Conservation (phyloP, 306 rosid species). For the Potentilla sterilis region DNA sequence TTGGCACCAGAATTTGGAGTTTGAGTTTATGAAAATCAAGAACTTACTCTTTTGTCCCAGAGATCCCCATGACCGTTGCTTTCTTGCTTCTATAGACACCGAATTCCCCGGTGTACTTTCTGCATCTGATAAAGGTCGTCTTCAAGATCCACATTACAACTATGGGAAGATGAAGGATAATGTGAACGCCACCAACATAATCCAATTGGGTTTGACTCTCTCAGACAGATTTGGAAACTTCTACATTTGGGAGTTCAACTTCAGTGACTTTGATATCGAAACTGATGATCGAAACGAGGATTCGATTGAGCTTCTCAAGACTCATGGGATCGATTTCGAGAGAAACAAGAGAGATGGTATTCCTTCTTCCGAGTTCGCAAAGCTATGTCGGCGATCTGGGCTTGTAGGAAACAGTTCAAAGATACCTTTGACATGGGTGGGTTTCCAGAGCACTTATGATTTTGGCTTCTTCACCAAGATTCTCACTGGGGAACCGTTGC, state of each 20-base stretch:
- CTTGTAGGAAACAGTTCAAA: not conserved
- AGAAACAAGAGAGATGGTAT: not conserved
- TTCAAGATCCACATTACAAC: not conserved
- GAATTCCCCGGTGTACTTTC: slow-evolving; percentile 22
- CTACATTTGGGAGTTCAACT: slow-evolving; percentile 20
- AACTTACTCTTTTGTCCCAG: not conserved
- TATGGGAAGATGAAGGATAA: slow-evolving; percentile 8
- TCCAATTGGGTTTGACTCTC: slow-evolving; percentile 6
- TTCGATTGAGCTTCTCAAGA: not conserved
- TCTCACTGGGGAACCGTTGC: not conserved
- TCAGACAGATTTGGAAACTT: not conserved
- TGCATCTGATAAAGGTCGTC: not conserved
- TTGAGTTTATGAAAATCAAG: not conserved
- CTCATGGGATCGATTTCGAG: slow-evolving; percentile 1
- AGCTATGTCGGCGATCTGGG: not conserved
- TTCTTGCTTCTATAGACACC: slow-evolving; percentile 15
- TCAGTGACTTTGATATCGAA: slow-evolving; percentile 10
- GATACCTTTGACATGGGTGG: not conserved
- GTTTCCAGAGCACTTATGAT: slow-evolving; percentile 7
- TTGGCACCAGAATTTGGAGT: not conserved
- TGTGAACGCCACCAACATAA: slow-evolving; percentile 13
- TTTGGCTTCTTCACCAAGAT: slow-evolving; percentile 17
- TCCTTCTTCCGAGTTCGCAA: not conserved
- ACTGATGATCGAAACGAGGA: not conserved
- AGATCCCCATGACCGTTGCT: not conserved